A percentile compares a stretch with the other conserved stretches of the same genome.
Evolutionary conservation across 75 land plant species (phyloP).

Genomic region (Adiantum capillusveneris): DNA sequence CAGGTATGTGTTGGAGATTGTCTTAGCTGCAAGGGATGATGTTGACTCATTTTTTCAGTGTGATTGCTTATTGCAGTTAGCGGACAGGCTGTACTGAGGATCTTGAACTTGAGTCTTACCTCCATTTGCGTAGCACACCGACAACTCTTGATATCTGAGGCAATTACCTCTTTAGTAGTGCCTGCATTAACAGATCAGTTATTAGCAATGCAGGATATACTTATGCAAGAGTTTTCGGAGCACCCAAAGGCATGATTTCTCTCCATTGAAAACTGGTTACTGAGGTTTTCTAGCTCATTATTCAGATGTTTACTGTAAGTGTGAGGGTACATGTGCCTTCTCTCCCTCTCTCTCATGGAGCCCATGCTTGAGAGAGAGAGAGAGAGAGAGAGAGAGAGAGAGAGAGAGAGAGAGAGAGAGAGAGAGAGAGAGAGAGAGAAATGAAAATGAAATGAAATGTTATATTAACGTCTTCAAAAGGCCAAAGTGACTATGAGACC

Average conservation of each 20-base stretch:
- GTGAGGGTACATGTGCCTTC: too few species aligned
- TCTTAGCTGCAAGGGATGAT: neutral
- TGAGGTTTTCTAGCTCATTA: too few species aligned
- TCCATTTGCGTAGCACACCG: conserved; percentile 50
- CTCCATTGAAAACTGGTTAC: neutral
- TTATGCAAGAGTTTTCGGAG: conserved; percentile 21
- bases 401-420: too few species aligned
- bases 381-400: too few species aligned
- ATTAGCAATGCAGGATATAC: conserved; percentile 30
- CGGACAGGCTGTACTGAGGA: conserved; percentile 31
- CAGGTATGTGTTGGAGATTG: conserved; percentile 35
- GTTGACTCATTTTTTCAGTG: neutral
- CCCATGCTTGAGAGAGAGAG: too few species aligned
- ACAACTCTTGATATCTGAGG: conserved; percentile 34
- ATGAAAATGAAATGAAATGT: too few species aligned
- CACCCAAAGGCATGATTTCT: conserved; percentile 38
- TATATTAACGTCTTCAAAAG: too few species aligned
- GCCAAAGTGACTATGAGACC: too few species aligned
- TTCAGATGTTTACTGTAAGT: too few species aligned
- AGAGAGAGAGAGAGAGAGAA: too few species aligned
- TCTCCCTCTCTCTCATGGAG: too few species aligned
- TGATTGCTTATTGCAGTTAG: conserved; percentile 36
- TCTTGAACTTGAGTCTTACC: conserved; percentile 40
- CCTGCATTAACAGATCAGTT: conserved; percentile 61
- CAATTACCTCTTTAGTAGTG: conserved; percentile 45